phyloP scores from a whole-genome alignment of 805 yeast species.

The Ogataea pignaliae region DNA sequence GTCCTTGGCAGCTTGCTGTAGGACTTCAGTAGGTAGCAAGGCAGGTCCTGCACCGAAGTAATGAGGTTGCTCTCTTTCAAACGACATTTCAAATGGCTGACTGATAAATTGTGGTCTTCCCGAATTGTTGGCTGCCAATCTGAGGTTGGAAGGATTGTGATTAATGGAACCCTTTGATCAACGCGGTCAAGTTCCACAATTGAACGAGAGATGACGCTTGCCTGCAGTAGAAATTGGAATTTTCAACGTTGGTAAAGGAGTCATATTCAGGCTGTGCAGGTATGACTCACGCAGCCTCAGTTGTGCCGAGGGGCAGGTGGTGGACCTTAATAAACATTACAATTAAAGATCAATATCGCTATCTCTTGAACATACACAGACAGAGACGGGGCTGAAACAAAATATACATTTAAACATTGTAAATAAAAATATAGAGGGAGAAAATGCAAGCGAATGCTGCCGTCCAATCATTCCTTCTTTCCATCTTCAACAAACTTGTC shows the following conservation, averaged over 20 bases:
- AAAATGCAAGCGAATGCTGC: too few relatives aligned
- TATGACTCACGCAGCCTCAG: too few relatives aligned
- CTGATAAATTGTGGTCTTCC: not conserved
- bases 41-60: constrained; percentile 99
- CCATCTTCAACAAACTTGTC: constrained; percentile 20
- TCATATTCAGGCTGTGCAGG: too few relatives aligned
- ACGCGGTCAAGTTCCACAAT: too few relatives aligned
- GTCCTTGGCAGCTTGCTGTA: constrained; percentile 85
- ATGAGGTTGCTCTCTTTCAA: constrained; percentile 65
- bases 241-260: too few relatives aligned
- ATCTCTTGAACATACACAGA: not conserved
- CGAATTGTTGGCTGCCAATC: not conserved
- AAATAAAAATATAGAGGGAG: not conserved
- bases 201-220: too few relatives aligned
- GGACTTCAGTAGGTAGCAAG: constrained; percentile 73
- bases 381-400: not conserved
- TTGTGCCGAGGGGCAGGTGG: too few relatives aligned
- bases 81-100: constrained; percentile 22
- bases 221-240: too few relatives aligned
- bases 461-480: constrained; percentile 24
- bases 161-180: not conserved
- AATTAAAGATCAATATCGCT: not conserved
- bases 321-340: not conserved
- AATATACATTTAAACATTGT: not conserved
- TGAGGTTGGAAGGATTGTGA: not conserved